Evolutionary conservation across 2,329 filamentous ascomycete species (phyloP), one percentile per base, ranked within the genome.

Genomic region (Amylocarpus encephaloides): DNA sequence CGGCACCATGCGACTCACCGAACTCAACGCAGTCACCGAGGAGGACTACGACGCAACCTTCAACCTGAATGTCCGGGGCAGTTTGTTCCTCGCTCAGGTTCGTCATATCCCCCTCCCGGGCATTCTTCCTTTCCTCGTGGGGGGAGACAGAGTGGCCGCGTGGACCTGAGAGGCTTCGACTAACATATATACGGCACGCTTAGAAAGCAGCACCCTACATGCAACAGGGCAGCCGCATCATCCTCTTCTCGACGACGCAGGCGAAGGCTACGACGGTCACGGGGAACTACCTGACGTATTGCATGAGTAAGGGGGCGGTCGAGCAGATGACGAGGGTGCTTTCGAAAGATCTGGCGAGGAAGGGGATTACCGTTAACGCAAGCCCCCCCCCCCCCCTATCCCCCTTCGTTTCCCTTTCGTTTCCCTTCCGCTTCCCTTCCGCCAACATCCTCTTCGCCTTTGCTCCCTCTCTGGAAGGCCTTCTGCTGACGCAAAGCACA

Each of bases 31-130:
- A 18, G 71, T 73, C 1, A 77, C 70, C 0, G 76, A 80, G 60
- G 69, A 66, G 6, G 69, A 73, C 53, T 82, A 75, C 59, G 77
- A 80, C 55, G 54, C 51, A 6, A 66, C 65, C 2, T 78, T 77
- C 57, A 66, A 65, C 38, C 51, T 80, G 33, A 82, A 82, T 60
- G 77, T 81, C 49, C 81, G 80, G 61, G 78, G 78, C 0, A 73
- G 76, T 0, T 73, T 74, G 44, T 81, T 82, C 53, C 64, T 82
- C 2, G 69, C 64, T 9, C 68, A 73, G 62, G 71, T 71, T 50
- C 16, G 54, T 59, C 7, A 18, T 26, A 10, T 22, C 19, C 9
- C 12, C 39, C 10, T 15, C 6, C 6, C 18, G 29, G 19, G 12
- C 16, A 35, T 15, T 11, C 30, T 1, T 7, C 11, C 22, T 19